Conservation (phyloP, 352 stramenopile genomes). For the Phytophthora colocasiae region DNA sequence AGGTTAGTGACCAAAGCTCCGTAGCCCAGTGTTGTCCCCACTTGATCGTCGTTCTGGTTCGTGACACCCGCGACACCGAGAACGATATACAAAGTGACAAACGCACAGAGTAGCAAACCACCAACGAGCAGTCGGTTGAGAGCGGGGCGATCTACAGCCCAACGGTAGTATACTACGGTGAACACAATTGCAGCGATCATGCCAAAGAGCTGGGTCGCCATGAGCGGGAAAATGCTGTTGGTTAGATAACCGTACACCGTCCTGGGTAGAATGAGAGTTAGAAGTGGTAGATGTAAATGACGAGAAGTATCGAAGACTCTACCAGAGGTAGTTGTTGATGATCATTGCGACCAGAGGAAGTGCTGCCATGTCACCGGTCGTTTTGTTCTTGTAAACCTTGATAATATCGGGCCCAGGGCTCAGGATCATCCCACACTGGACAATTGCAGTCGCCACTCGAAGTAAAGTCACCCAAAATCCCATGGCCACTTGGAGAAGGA, state of each 20-base stretch:
- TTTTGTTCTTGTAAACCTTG: slow-evolving; percentile 25
- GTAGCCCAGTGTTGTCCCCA: slow-evolving; percentile 37
- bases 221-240: slow-evolving; percentile 34
- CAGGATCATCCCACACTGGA: slow-evolving; percentile 22
- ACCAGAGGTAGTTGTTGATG: slow-evolving; percentile 38
- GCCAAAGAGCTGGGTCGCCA: slow-evolving; percentile 29
- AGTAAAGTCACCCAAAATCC: slow-evolving; percentile 18
- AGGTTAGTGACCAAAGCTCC: slow-evolving; percentile 35
- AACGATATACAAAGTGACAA: slow-evolving; percentile 37
- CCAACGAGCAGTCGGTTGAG: slow-evolving; percentile 9
- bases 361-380: slow-evolving; percentile 22
- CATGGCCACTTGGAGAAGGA: neutral
- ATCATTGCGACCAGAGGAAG: slow-evolving; percentile 33
- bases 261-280: slow-evolving; percentile 9
- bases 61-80: slow-evolving; percentile 37
- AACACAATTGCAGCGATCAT: slow-evolving; percentile 20
- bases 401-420: slow-evolving; percentile 25
- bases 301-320: neutral
- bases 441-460: slow-evolving; percentile 22
- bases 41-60: slow-evolving; percentile 34
- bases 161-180: slow-evolving; percentile 26
- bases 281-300: neutral
- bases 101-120: slow-evolving; percentile 11
- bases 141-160: slow-evolving; percentile 3
- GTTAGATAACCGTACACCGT: slow-evolving; percentile 33